These are phyloP conservation scores for Phalaenopsis equestris DNA, from an alignment of 106 monocot species.

Conservation along the genomic window DNA sequence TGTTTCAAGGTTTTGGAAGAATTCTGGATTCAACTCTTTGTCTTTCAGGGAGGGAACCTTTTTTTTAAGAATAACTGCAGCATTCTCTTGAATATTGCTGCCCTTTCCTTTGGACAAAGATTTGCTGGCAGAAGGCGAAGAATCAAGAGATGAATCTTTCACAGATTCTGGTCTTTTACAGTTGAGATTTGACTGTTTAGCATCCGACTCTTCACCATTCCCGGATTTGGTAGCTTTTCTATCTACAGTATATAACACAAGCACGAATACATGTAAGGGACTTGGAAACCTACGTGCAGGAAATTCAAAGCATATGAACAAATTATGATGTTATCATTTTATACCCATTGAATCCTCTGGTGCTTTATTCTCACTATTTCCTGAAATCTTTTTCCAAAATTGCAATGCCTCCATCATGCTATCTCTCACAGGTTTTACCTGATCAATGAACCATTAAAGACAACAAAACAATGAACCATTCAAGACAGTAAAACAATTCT, in stretches of 20 bases:
- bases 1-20: slow-evolving; percentile 90
- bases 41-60: slow-evolving; percentile 67
- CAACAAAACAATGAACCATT: not conserved
- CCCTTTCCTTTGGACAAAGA: slow-evolving; percentile 34
- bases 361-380: slow-evolving; percentile 31
- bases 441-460: not conserved
- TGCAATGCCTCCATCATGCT: slow-evolving; percentile 74
- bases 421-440: slow-evolving; percentile 97
- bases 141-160: slow-evolving; percentile 30
- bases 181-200: slow-evolving; percentile 25
- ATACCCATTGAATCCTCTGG: slow-evolving; percentile 38
- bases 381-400: slow-evolving; percentile 66
- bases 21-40: slow-evolving; percentile 84
- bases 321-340: slow-evolving; percentile 6
- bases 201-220: slow-evolving; percentile 34
- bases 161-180: slow-evolving; percentile 30
- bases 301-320: slow-evolving; percentile 3
- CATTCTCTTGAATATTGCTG: slow-evolving; percentile 48
- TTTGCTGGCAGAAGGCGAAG: slow-evolving; percentile 37
- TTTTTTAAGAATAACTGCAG: slow-evolving; percentile 62
- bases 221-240: slow-evolving; percentile 22
- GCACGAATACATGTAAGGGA: not conserved
- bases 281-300: not conserved
- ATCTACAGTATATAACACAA: slow-evolving; percentile 22
- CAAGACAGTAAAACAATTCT: not conserved